Conservation (phyloP, 345 rosid species). For the Lagerstroemia speciosa region DNA sequence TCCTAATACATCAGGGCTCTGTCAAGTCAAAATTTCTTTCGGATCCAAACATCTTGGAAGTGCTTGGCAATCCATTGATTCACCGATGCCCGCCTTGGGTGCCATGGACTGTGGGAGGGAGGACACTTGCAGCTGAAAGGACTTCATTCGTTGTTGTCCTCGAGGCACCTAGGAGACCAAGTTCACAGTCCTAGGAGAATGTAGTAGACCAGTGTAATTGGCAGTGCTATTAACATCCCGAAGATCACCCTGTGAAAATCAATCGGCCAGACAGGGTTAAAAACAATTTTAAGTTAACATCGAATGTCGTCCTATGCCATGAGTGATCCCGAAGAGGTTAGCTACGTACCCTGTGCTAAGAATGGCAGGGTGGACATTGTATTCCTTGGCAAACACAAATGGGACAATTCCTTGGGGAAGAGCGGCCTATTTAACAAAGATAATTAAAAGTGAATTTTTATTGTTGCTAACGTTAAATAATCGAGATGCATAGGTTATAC, state of each 20-base stretch:
- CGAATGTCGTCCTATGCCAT: background rate
- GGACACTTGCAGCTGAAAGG: background rate
- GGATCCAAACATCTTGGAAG: background rate
- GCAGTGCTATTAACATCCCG: constrained; percentile 90
- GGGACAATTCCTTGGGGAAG: constrained; percentile 12
- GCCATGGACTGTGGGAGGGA: background rate
- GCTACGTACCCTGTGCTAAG: constrained; percentile 8
- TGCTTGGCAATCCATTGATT: background rate
- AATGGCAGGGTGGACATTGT: constrained; percentile 10
- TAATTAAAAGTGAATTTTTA: background rate
- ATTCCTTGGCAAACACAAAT: constrained; percentile 11
- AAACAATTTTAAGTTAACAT: background rate
- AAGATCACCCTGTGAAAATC: constrained; percentile 65
- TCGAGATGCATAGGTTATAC: no score
- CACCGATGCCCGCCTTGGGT: background rate
- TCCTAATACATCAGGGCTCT: background rate
- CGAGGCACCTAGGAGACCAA: background rate
- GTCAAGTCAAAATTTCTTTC: background rate
- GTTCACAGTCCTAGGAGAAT: constrained; percentile 62
- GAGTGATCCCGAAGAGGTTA: background rate
- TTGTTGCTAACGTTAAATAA: background rate
- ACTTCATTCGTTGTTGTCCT: background rate
- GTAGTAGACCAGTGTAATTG: constrained; percentile 83
- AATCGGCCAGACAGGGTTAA: background rate
- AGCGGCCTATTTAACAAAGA: constrained; percentile 2